Evolutionary conservation across 176 grass and related monocot genomes (phyloP), one percentile per base, ranked within the genome.

Genomic region (Oryza punctata): DNA sequence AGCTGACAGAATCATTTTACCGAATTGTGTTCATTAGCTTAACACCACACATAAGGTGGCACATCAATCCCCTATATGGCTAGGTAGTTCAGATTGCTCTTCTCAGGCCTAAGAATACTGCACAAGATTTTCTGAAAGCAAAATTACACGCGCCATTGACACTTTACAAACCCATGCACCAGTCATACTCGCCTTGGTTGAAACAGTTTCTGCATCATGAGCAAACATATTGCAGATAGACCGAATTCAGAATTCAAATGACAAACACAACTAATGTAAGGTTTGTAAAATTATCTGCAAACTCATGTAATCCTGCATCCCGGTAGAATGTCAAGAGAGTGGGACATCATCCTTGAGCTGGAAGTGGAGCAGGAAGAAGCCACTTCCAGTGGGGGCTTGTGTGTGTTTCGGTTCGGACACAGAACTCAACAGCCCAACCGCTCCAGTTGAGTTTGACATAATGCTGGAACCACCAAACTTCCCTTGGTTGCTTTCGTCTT

Each of bases 351-450:
- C 24, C 21, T 24, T 24, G 27, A 41, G 63, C 21, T 16, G 28
- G 77, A 70, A 50, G 63, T 24, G 10, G 27, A 41, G 63, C 21
- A 16, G 28, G 77, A 70, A 50, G 63, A 84, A 29, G 82, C 64
- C 70, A 76, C 28, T 37, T 65, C 71, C 32, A 0, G 82, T 65
- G 77, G 70, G 70, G 77, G 65, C 40, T 41, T 7, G 46, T 18
- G 14, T 54, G 28, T 70, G 70, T 29, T 38, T 38, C 37, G 37
- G 70, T 70, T 52, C 23, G 88, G 69, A 78, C 72, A 13, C 59
- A 60, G 57, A 77, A 68, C 26, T 78, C 10, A 82, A 90, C 88
- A 86, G 73, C 73, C 38, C 88, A 86, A 63, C 84, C 64, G 67
- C 79, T 67, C 3, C 23, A 8, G 27, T 37, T 37, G 73, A 78